These are phyloP conservation scores for Acmispon strigosus DNA, from an alignment of 306 rosid genomes.

Conservation along the genomic window DNA sequence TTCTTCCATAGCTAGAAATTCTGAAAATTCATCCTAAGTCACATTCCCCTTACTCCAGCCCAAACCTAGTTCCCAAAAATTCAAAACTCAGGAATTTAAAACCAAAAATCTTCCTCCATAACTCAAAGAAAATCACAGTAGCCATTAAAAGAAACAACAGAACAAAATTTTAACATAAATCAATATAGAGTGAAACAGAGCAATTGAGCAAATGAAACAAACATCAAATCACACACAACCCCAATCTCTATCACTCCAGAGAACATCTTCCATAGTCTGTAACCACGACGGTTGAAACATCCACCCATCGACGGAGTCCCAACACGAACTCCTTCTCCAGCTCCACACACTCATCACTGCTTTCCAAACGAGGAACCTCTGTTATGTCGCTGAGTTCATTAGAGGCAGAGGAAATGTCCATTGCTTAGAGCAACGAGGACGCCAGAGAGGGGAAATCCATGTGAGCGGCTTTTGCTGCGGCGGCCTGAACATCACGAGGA, in stretches of 20 bases:
- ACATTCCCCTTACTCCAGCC: too few species aligned
- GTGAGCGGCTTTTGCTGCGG: constrained; percentile 80
- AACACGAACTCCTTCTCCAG: constrained; percentile 52
- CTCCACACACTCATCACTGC: constrained; percentile 27
- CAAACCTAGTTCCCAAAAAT: too few species aligned
- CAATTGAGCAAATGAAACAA: not conserved
- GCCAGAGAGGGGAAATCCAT: constrained; percentile 34
- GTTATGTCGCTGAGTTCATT: constrained; percentile 72
- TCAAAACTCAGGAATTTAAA: too few species aligned
- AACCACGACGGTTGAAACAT: constrained; percentile 56
- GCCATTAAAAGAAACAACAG: too few species aligned
- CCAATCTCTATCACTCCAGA: constrained; percentile 16
- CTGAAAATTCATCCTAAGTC: too few species aligned
- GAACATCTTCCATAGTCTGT: constrained; percentile 33
- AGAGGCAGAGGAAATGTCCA: constrained; percentile 29
- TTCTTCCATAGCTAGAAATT: too few species aligned
- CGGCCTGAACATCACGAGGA: constrained; percentile 86
- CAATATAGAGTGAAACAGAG: too few species aligned
- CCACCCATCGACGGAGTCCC: constrained; percentile 56
- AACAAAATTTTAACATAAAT: too few species aligned
- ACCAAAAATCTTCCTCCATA: too few species aligned
- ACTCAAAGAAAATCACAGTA: too few species aligned
- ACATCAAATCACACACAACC: not conserved
- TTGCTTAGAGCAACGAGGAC: not conserved
- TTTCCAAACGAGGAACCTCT: constrained; percentile 57